These are phyloP conservation scores for Ceratocystis eucalypticola DNA, from an alignment of 2,329 filamentous ascomycete species.

Conservation along the genomic window DNA sequence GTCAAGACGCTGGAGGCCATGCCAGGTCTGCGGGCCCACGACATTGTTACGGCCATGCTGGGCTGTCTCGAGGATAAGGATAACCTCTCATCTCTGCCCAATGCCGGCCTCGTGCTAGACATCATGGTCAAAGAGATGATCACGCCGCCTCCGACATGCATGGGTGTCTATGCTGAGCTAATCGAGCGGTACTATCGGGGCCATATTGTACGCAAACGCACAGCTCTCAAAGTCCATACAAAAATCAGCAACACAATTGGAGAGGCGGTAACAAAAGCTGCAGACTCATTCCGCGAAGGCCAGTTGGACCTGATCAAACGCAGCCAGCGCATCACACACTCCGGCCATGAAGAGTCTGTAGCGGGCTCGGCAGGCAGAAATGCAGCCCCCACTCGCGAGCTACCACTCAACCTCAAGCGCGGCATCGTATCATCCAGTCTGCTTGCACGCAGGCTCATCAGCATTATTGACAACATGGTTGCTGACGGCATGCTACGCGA, in stretches of 20 bases:
- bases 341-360: not conserved
- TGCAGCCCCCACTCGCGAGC: not conserved
- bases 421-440: slow-evolving; percentile 19
- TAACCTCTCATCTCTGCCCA: slow-evolving; percentile 53
- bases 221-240: not conserved
- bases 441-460: slow-evolving; percentile 23
- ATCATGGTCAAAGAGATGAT: slow-evolving; percentile 34
- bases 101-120: slow-evolving; percentile 52
- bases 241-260: not conserved
- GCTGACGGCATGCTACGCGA: slow-evolving; percentile 13
- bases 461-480: slow-evolving; percentile 9
- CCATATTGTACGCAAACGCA: slow-evolving; percentile 5
- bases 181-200: slow-evolving; percentile 15
- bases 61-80: slow-evolving; percentile 59
- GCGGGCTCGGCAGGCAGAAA: not conserved
- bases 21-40: slow-evolving; percentile 29
- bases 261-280: not conserved
- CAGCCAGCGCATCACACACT: not conserved
- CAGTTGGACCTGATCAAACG: slow-evolving; percentile 13
- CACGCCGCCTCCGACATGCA: slow-evolving; percentile 20
- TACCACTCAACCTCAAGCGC: slow-evolving; percentile 9
- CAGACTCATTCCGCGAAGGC: slow-evolving; percentile 10
- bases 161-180: slow-evolving; percentile 11
- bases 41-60: slow-evolving; percentile 16
- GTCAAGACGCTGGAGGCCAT: slow-evolving; percentile 45